Conservation (phyloP, 2,329 filamentous ascomycete genomes). For the Cadophora sp. region DNA sequence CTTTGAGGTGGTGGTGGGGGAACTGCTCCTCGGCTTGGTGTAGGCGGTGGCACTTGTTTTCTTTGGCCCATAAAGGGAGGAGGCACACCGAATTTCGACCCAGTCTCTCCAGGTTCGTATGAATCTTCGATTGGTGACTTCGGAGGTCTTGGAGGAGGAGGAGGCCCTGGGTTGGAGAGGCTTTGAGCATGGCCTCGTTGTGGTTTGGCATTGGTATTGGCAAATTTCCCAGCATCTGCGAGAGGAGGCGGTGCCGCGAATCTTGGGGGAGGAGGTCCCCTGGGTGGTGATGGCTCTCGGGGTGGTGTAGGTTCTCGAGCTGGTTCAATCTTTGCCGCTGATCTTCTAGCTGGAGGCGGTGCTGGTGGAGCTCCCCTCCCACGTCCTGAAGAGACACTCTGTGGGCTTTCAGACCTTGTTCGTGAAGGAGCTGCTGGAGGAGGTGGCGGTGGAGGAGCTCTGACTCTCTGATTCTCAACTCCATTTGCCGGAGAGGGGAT, state of each 20-base stretch:
- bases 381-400: slow-evolving; percentile 39
- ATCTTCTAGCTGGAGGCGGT: slow-evolving; percentile 67
- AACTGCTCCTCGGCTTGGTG: slow-evolving; percentile 72
- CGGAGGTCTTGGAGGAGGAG: slow-evolving; percentile 71
- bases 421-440: slow-evolving; percentile 55
- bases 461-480: slow-evolving; percentile 51
- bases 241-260: slow-evolving; percentile 90
- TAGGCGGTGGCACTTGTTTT: slow-evolving; percentile 72
- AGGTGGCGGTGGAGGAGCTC: slow-evolving; percentile 67
- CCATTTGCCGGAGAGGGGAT: slow-evolving; percentile 51
- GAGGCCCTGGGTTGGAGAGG: slow-evolving; percentile 62
- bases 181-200: slow-evolving; percentile 56
- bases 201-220: slow-evolving; percentile 58
- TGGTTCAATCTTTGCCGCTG: slow-evolving; percentile 58
- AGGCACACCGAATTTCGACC: slow-evolving; percentile 75
- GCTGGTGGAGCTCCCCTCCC: slow-evolving; percentile 54
- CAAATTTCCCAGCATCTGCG: slow-evolving; percentile 88
- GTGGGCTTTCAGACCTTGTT: slow-evolving; percentile 43
- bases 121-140: slow-evolving; percentile 75
- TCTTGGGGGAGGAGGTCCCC: slow-evolving; percentile 63
- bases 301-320: slow-evolving; percentile 64
- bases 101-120: slow-evolving; percentile 53
- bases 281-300: slow-evolving; percentile 72
- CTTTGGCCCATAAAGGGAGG: slow-evolving; percentile 77
- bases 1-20: slow-evolving; percentile 72